phyloP scores from a whole-genome alignment of 495 filamentous ascomycete species.

The Aspergillus sclerotioniger region DNA sequence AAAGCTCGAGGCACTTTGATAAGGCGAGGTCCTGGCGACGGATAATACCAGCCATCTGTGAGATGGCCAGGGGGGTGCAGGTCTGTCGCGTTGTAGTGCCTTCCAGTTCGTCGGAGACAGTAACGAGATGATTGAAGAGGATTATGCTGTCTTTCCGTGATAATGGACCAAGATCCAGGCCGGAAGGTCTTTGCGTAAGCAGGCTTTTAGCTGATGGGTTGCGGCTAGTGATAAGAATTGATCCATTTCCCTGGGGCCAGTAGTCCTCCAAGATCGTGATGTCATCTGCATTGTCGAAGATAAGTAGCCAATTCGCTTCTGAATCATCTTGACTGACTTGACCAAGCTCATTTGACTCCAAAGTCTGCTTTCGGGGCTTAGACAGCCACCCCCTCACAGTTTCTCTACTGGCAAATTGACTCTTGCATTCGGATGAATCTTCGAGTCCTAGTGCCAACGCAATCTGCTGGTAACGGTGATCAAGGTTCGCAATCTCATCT shows the following conservation, averaged over 20 bases:
- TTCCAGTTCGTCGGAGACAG: constrained; percentile 7
- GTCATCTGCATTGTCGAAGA: constrained; percentile 41
- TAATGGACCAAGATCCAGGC: constrained; percentile 17
- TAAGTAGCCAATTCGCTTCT: constrained; percentile 35
- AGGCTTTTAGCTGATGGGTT: constrained; percentile 21
- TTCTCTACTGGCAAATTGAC: constrained; percentile 28
- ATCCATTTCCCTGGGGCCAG: constrained; percentile 33
- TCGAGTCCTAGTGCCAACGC: constrained; percentile 35
- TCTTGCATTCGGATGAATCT: constrained; percentile 23
- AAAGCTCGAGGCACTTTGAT: constrained; percentile 27
- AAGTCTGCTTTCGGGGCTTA: constrained; percentile 25
- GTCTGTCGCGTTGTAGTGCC: constrained; percentile 12
- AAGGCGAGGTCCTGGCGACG: constrained; percentile 24
- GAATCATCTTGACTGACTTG: constrained; percentile 2
- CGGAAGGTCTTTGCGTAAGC: constrained; percentile 12
- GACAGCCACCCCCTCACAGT: constrained; percentile 36
- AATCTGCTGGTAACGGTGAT: constrained; percentile 28
- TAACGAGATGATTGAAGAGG: constrained; percentile 20
- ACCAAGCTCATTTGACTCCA: constrained; percentile 10
- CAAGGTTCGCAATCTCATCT: constrained; percentile 32
- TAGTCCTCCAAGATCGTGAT: constrained; percentile 30
- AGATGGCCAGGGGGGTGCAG: constrained; percentile 39
- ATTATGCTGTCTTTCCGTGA: constrained; percentile 16
- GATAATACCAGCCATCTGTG: constrained; percentile 42
- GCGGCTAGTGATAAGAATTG: constrained; percentile 39